Base-by-base conservation (phyloP, 352 stramenopile species). In the Globisporangium cystogenes region DNA sequence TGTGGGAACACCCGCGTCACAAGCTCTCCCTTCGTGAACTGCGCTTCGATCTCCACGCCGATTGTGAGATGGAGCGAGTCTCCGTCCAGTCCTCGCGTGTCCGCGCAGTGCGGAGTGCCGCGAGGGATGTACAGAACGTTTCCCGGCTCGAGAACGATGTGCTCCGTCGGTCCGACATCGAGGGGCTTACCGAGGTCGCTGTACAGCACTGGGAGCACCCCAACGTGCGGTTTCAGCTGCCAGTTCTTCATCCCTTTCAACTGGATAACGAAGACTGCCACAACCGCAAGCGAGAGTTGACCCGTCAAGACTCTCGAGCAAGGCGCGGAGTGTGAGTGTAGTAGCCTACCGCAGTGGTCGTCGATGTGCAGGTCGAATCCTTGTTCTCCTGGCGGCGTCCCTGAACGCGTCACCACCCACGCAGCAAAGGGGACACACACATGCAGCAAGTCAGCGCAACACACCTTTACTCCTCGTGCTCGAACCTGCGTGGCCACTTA, bases 41-140 rank as follows among this genome's bases (percentile, higher is more conserved):
- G 29, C 21, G 42, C 27, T 12, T 74, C 66, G n/a, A 74, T 54
- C 20, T 74, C 66, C 7, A 74, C 50, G 39, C 66, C 62, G n/a
- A 74, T 57, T 2, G 66, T 74, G 21, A 74, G 21, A 40, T 74
- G 66, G 24, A 71, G 57, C n/a, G 66, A 71, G 46, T 60, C 58
- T 14, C 68, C 55, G 10, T 47, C 14, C 18, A 65, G 49, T 3
- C 41, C 58, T 18, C 45, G 55, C 11, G 66, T 74, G 41, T 70
- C 53, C 14, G 66, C 66, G 31, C 62, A 67, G 27, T 74, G 66
- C 4, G 66, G 58, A 11, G 57, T 65, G 1, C 66, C 66, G n/a
- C 66, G 66, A 1, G 66, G 66, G 3, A 74, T 48, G 36, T 74
- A 74, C 2, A 74, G 52, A 7, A 74, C 48, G 11, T 65, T 46